phyloP scores from a whole-genome alignment of 306 rosid species.

The Corylus avellana region DNA sequence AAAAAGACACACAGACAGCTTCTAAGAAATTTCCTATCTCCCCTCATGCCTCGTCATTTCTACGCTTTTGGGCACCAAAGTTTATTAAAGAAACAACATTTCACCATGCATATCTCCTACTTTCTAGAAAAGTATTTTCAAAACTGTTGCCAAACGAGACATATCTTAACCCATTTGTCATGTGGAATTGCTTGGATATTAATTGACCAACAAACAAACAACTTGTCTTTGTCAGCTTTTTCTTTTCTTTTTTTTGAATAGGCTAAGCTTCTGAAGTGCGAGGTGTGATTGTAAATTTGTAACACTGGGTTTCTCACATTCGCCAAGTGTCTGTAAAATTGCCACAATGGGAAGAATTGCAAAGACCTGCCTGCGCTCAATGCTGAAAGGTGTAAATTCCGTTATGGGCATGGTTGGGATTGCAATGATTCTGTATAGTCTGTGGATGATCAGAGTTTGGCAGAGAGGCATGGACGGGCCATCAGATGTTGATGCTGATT shows the following conservation, averaged over 20 bases:
- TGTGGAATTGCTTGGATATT: background rate
- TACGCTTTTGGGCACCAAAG: background rate
- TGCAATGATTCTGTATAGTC: conserved; percentile 42
- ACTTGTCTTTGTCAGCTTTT: background rate
- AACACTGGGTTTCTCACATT: background rate
- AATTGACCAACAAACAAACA: background rate
- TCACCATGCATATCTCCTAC: background rate
- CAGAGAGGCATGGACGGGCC: conserved; percentile 29
- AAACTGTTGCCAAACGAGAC: too few relatives aligned
- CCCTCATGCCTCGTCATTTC: background rate
- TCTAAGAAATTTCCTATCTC: conserved; percentile 31
- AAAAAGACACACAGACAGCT: background rate
- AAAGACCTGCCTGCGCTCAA: conserved; percentile 20
- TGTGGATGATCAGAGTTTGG: conserved; percentile 41
- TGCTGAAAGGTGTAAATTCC: conserved; percentile 39
- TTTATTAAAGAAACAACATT: background rate
- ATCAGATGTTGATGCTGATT: background rate
- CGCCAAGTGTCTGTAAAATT: background rate
- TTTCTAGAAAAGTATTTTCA: background rate
- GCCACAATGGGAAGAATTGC: conserved; percentile 25
- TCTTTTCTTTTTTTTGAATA: background rate
- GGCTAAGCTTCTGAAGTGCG: background rate
- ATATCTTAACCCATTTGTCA: too few relatives aligned
- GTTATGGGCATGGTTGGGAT: conserved; percentile 45
- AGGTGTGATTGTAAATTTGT: background rate